Base-by-base conservation (phyloP, 1,284 basidiomycete genomes). In the Thelephora terrestris region DNA sequence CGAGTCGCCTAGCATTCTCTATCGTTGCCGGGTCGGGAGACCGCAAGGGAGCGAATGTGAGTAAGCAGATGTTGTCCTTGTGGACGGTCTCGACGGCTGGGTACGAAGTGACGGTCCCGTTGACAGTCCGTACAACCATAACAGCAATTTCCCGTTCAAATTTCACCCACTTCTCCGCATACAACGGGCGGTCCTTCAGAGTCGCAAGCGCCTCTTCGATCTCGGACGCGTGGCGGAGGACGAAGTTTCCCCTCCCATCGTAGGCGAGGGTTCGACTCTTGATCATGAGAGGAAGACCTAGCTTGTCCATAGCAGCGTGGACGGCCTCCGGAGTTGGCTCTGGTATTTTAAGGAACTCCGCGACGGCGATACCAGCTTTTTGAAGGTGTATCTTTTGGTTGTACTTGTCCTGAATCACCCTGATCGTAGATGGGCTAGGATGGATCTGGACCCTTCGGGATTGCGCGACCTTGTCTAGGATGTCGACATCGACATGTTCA, bases 61-160 rank as follows among this genome's bases (percentile, higher is more conserved):
- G 78, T 61, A 98, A 90, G 60, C 96, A 92, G 47, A 99, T 89
- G 59, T 85, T 95, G 54, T 98, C 79, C 67, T 90, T 88, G 68
- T 99, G 96, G 14, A 99, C 74, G 0, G 96, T 99, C 69, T 99
- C 93, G 21, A 98, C 96, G 1, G 82, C 84, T 21, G 95, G 92
- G 62, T 99, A 99, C 7, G 88, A 86, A 23, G 69, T 64, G 4
- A 94, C 83, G 49, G 90, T 76, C 12, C 92, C 94, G 17, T 70
- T 64, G 6, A 71, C 72, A 14, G 85, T 81, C 23, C 91, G 81
- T 2, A 98, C 94, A 12, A 99, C 96, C 90, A 99, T 97, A 43
- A 99, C 94, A 0, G 95, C 93, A 24, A 98, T 84, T 65, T 99
- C 95, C 59, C 85, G 85, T 34, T 73, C 71, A 58, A 99, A 98